These are phyloP conservation scores for Panus rudis DNA, from an alignment of 768 basidiomycete genomes.

Conservation along the genomic window DNA sequence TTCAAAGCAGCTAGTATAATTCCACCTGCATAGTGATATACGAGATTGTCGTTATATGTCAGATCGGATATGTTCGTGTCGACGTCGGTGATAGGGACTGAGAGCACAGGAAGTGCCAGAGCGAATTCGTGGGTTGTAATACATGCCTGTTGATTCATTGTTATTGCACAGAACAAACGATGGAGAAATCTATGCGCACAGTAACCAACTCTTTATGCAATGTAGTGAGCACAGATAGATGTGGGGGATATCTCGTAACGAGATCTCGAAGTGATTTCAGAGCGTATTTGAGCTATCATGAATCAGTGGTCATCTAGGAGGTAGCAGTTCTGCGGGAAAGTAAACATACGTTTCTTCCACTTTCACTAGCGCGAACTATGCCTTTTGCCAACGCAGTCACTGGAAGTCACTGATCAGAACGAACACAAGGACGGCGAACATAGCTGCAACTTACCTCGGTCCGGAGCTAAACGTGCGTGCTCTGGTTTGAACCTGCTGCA, in stretches of 20 bases:
- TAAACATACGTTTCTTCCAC: too few species aligned
- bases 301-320: too few species aligned
- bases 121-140: slow-evolving; percentile 45
- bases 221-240: slow-evolving; percentile 53
- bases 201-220: slow-evolving; percentile 64
- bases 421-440: slow-evolving; percentile 2
- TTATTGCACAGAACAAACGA: not conserved
- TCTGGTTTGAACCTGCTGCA: slow-evolving; percentile 55
- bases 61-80: slow-evolving; percentile 57
- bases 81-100: slow-evolving; percentile 57
- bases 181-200: slow-evolving; percentile 32
- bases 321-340: too few species aligned
- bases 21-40: slow-evolving; percentile 83
- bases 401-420: slow-evolving; percentile 20
- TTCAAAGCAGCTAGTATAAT: slow-evolving; percentile 57
- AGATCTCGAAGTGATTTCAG: slow-evolving; percentile 55
- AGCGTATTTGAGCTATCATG: slow-evolving; percentile 38
- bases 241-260: slow-evolving; percentile 53
- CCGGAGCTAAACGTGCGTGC: slow-evolving; percentile 60
- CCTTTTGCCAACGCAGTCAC: slow-evolving; percentile 63
- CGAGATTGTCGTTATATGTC: slow-evolving; percentile 69
- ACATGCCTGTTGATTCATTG: slow-evolving; percentile 41
- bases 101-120: slow-evolving; percentile 54
- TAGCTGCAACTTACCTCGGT: slow-evolving; percentile 42
- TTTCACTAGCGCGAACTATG: slow-evolving; percentile 46